These are phyloP conservation scores for Pseudonitzschia delicatissima DNA, from an alignment of 108 stramenopile genomes.

Conservation along the genomic window DNA sequence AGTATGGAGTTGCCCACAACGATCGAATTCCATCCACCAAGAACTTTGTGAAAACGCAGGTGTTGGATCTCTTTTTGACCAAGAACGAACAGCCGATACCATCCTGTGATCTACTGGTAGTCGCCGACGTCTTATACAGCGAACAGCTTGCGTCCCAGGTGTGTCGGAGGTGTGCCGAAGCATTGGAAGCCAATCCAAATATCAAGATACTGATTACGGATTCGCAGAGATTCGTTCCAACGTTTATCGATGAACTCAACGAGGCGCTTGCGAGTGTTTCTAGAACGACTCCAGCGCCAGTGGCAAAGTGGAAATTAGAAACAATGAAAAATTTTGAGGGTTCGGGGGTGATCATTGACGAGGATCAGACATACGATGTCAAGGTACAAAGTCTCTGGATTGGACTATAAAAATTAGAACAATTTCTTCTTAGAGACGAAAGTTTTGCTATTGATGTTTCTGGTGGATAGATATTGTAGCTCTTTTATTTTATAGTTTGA, in stretches of 20 bases:
- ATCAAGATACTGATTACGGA: constrained; percentile 60
- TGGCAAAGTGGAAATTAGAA: constrained; percentile 32
- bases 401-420: not conserved
- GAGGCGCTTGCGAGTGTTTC: constrained; percentile 17
- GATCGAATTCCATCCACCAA: constrained; percentile 9
- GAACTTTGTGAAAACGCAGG: constrained; percentile 18
- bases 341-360: constrained; percentile 71
- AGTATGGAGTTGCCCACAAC: constrained; percentile 43
- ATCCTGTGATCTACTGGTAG: constrained; percentile 58
- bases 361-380: constrained; percentile 76
- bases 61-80: constrained; percentile 30
- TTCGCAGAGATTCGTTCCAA: constrained; percentile 71
- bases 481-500: not conserved
- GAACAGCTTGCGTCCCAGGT: constrained; percentile 58
- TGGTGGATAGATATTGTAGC: not conserved
- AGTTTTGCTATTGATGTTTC: not conserved
- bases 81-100: constrained; percentile 14
- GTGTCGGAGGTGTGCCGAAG: constrained; percentile 51
- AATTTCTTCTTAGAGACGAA: not conserved
- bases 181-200: constrained; percentile 19
- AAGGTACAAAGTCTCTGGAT: constrained; percentile 60
- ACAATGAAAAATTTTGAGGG: constrained; percentile 47
- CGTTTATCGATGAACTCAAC: constrained; percentile 46
- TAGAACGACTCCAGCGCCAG: not conserved
- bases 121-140: constrained; percentile 79